Conservation (phyloP, 805 yeast genomes). For the Spathaspora hagerdaliae region DNA sequence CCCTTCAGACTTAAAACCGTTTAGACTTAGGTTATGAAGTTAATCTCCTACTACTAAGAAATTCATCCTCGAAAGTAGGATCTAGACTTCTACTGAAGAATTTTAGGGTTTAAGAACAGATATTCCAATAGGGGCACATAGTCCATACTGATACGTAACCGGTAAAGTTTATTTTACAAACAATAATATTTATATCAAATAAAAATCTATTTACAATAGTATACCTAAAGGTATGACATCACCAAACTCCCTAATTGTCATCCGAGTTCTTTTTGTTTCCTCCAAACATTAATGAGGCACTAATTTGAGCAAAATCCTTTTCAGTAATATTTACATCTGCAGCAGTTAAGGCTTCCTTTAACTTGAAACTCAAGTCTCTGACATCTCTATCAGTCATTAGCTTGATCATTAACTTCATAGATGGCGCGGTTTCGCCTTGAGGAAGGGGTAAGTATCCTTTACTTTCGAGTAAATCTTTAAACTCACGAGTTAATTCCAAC, state of each 20-base stretch:
- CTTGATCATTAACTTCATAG: constrained; percentile 32
- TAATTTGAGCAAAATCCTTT: constrained; percentile 28
- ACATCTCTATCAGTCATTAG: constrained; percentile 35
- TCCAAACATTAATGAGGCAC: constrained; percentile 2
- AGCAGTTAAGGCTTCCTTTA: constrained; percentile 28
- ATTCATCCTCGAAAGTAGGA: too few species aligned
- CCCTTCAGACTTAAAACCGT: too few species aligned
- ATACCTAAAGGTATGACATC: neutral
- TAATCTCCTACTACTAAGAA: too few species aligned
- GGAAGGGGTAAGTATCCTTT: constrained; percentile 24
- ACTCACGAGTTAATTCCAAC: constrained; percentile 21
- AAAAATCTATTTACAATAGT: constrained; percentile 1
- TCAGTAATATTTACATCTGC: constrained; percentile 28
- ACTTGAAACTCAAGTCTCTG: constrained; percentile 21
- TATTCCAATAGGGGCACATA: too few species aligned
- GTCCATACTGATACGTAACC: too few species aligned
- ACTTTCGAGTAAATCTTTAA: constrained; percentile 24
- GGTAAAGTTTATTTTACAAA: too few species aligned
- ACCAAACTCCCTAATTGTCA: constrained; percentile 4
- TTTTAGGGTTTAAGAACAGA: too few species aligned
- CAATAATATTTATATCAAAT: too few species aligned
- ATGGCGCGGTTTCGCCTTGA: constrained; percentile 28
- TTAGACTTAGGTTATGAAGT: too few species aligned
- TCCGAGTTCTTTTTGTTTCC: constrained; percentile 3
- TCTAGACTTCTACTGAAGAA: too few species aligned